Percentiles rank a stretch among this genome's conserved stretches.
Conservation (phyloP, 2,329 filamentous ascomycete genomes). For the Westerdykella ornata region DNA sequence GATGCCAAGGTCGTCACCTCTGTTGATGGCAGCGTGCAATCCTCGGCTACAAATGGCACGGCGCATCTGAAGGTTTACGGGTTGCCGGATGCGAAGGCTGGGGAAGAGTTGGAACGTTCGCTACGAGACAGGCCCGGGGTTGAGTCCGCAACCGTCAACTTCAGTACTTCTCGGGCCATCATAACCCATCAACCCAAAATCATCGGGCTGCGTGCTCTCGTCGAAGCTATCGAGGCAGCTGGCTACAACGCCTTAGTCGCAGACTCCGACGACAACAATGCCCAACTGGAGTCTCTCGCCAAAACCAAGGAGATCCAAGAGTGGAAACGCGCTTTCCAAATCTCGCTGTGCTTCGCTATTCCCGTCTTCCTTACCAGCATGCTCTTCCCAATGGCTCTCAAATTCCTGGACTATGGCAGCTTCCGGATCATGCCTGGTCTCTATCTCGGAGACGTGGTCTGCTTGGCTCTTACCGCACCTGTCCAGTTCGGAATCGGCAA, state of each 20-base stretch:
- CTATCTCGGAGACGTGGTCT: conserved; percentile 81
- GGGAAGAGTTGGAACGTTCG: conserved; percentile 62
- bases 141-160: conserved; percentile 63
- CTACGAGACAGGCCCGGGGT: conserved; percentile 64
- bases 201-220: conserved; percentile 73
- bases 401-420: conserved; percentile 67
- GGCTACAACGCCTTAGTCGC: conserved; percentile 86
- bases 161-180: conserved; percentile 65
- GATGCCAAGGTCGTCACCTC: conserved; percentile 78
- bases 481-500: conserved; percentile 95
- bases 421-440: conserved; percentile 64
- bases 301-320: conserved; percentile 96
- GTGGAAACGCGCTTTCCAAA: conserved; percentile 75
- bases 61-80: conserved; percentile 83
- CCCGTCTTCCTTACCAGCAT: conserved; percentile 92
- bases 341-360: conserved; percentile 73
- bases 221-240: conserved; percentile 71
- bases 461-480: conserved; percentile 76
- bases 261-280: conserved; percentile 91
- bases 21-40: conserved; percentile 49
- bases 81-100: conserved; percentile 62
- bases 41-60: conserved; percentile 52
- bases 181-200: conserved; percentile 65
- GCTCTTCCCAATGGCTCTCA: conserved; percentile 82
- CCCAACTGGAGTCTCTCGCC: conserved; percentile 87